These are phyloP conservation scores for Lipomyces orientalis DNA, from an alignment of 805 yeast genomes.

Conservation along the genomic window DNA sequence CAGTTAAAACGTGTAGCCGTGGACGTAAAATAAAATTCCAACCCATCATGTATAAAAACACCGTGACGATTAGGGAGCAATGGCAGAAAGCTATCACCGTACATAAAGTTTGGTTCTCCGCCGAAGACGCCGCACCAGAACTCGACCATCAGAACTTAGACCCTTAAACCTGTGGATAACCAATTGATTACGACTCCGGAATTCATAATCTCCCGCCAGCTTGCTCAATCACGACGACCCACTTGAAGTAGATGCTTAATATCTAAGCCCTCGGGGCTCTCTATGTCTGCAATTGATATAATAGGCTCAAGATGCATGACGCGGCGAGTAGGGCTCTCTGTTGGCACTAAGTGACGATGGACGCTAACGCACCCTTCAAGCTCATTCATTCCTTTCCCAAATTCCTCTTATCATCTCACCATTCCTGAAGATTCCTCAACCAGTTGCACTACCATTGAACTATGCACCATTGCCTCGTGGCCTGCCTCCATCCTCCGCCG, in stretches of 20 bases:
- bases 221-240: background rate
- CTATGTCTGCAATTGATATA: background rate
- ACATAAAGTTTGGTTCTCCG: background rate
- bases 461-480: constrained; percentile 50
- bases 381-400: constrained; percentile 57
- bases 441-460: constrained; percentile 58
- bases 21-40: background rate
- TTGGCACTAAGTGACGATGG: background rate
- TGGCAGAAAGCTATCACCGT: background rate
- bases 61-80: background rate
- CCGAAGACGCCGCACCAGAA: background rate
- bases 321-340: constrained; percentile 27
- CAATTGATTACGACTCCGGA: no score
- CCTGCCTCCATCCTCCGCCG: constrained; percentile 46
- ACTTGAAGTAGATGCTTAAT: background rate
- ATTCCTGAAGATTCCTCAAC: constrained; percentile 57
- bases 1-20: background rate
- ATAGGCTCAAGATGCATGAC: constrained; percentile 24
- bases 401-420: constrained; percentile 64
- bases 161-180: no score
- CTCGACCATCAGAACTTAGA: no score
- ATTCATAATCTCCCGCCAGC: background rate
- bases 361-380: constrained; percentile 39
- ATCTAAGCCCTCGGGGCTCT: background rate
- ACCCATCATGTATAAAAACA: background rate